Base-by-base conservation (phyloP, 129 eudicot species). In the Scalesia atractyloides region DNA sequence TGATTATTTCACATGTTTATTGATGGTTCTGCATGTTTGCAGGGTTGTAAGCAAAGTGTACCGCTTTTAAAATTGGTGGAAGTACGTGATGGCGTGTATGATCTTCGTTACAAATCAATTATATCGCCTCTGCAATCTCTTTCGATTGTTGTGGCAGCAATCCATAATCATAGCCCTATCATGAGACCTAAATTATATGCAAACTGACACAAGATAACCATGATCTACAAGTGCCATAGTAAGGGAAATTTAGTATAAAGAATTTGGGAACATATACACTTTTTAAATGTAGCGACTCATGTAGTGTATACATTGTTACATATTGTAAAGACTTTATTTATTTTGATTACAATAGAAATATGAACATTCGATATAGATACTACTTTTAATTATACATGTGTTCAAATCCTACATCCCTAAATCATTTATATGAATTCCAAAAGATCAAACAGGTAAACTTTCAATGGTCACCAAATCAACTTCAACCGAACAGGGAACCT, bases 61-160 rank as follows among this genome's bases (percentile, higher is more conserved):
- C 85, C 85, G 2, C 50, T 73, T 16, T 79, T 92, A 81, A 88
- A 80, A 76, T 82, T 88, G 84, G 76, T 76, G 73, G 81, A 74
- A n/a, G 61, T 88, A 26, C 76, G 59, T 36, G 90, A 83, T 9
- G 86, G 82, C 63, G 66, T 80, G 69, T 88, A 86, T 64, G 69
- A 61, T 75, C 60, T 88, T 61, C 67, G 77, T 66, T 84, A 86
- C 81, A 86, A 81, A 50, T 69, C 96, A 36, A 34, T 54, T 59
- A 74, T 92, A 37, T 88, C 97, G 52, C 79, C 86, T 30, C 22
- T 88, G 73, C 97, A 86, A 81, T 75, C 87, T 70, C 90, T 92
- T 54, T 84, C 93, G 4, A 83, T 88, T 71, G 97, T 88, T 8
- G 85, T 84, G 50, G 93, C 97, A 7, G 73, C 86, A 15, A 77